A percentile compares a stretch with the other conserved stretches of the same genome.
These are phyloP conservation scores for Aureobasidium leucospermi DNA, from an alignment of 2,329 filamentous ascomycete species.

Conservation along the genomic window DNA sequence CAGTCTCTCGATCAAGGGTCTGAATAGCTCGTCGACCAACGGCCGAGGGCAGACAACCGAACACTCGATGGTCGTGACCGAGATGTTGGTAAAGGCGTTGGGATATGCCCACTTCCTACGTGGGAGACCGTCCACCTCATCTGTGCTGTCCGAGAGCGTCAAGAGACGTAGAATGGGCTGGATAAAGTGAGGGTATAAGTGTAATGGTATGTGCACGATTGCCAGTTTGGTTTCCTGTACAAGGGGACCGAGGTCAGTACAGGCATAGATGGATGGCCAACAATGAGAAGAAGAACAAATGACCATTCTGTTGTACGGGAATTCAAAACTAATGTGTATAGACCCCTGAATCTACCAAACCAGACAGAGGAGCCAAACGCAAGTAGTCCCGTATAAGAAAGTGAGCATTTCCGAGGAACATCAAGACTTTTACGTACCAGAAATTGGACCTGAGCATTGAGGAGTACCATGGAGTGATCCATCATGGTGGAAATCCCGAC, in stretches of 20 bases:
- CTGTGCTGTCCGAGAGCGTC: slow-evolving; percentile 41
- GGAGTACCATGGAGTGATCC: slow-evolving; percentile 38
- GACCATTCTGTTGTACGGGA: neutral
- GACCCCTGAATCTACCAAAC: neutral
- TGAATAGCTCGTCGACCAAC: slow-evolving; percentile 68
- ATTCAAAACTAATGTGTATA: neutral
- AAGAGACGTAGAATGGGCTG: slow-evolving; percentile 83
- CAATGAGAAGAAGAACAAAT: neutral
- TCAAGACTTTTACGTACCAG: slow-evolving; percentile 33
- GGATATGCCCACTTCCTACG: slow-evolving; percentile 40
- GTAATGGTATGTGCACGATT: slow-evolving; percentile 81
- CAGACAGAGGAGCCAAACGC: neutral
- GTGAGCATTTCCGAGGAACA: slow-evolving; percentile 19
- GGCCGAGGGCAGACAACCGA: slow-evolving; percentile 79
- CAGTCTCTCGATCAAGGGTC: slow-evolving; percentile 60
- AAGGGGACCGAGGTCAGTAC: slow-evolving; percentile 8
- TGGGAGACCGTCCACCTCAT: slow-evolving; percentile 29
- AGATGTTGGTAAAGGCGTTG: slow-evolving; percentile 87
- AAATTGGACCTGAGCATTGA: slow-evolving; percentile 44
- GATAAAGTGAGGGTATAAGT: slow-evolving; percentile 68
- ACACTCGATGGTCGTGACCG: slow-evolving; percentile 84
- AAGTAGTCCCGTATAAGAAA: neutral
- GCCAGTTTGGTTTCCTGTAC: slow-evolving; percentile 75
- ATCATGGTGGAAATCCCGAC: slow-evolving; percentile 20
- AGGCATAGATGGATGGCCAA: neutral